Evolutionary conservation across 805 yeast genomes (phyloP), one percentile per base, ranked within the genome.

Genomic region (Yarrowia divulgata): DNA sequence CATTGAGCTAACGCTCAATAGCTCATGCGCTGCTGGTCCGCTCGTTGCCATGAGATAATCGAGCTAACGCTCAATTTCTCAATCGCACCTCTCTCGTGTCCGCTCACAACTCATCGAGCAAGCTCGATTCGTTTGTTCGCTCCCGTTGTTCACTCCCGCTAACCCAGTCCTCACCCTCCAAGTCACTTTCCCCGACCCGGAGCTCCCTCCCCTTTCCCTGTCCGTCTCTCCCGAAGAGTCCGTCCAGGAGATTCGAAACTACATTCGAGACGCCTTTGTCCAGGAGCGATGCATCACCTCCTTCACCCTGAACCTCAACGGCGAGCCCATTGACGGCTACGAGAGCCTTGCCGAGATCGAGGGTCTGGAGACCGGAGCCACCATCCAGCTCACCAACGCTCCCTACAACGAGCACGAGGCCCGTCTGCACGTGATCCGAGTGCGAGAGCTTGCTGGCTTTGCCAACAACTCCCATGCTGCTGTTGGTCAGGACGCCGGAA

Each of bases 381-480:
- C 75, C 0, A 75, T 90, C 62, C 78, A 76, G 18, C 76, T 90
- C 71, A 82, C 78, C 46, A 85, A 85, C 69, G 84, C 82, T 67
- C 81, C 88, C 0, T 91, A 91, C 80, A 87, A 83, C 70, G 88
- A 85, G 75, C 81, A 84, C 52, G 80, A 83, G 39, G 88, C 90
- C 37, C 80, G 86, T 71, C 85, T 84, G 35, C 97, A 92, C 77
- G 76, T 91, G 50, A 76, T 80, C 63, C 85, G 85, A 70, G 84
- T 88, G 62, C 85, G 96, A 76, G 92, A 88, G 3, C 80, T 88
- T 72, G 83, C 84, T 70, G 85, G 84, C 43, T 79, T 83, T 40
- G 78, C 83, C 13, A 77, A 83, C 45, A 75, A 76, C 66, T 78
- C 80, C 49, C 74, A 78, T 67, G 75, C 77, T 18, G 79, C 81